phyloP scores from a whole-genome alignment of 176 grass and related monocot species.

The Phyllostachys edulis region DNA sequence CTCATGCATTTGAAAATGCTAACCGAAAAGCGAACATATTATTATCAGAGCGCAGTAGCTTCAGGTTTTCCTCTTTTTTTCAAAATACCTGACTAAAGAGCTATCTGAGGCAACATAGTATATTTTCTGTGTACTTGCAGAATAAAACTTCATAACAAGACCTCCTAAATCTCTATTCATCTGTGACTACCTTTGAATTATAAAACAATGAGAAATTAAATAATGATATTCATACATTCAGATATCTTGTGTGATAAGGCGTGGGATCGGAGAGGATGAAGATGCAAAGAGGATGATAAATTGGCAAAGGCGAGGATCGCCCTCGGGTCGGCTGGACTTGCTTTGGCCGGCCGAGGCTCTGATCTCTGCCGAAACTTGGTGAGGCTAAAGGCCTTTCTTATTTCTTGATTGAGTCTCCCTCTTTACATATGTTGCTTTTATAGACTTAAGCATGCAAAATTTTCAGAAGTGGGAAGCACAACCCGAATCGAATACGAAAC shows the following conservation, averaged over 20 bases:
- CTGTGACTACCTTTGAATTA: constrained; percentile 17
- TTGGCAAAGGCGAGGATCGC: too few species aligned
- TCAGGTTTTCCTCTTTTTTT: not conserved
- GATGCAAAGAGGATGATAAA: too few species aligned
- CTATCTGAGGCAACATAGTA: not conserved
- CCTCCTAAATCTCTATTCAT: not conserved
- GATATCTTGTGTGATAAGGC: not conserved
- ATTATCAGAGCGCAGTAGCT: not conserved
- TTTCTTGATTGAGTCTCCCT: too few species aligned
- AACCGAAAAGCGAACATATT: not conserved
- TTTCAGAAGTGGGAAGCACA: too few species aligned
- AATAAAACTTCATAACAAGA: not conserved
- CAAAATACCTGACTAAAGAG: not conserved
- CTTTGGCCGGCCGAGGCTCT: not conserved
- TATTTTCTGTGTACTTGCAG: not conserved
- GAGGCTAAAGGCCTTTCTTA: too few species aligned
- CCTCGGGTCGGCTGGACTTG: too few species aligned
- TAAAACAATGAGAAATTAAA: not conserved
- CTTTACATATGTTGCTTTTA: too few species aligned
- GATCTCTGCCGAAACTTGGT: too few species aligned
- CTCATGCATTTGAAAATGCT: not conserved
- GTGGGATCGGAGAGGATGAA: too few species aligned
- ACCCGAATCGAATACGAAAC: too few species aligned
- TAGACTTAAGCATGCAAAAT: too few species aligned
- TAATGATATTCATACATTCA: not conserved